phyloP scores from a whole-genome alignment of 1,139 yeast species.

The Candida tropicalis region DNA sequence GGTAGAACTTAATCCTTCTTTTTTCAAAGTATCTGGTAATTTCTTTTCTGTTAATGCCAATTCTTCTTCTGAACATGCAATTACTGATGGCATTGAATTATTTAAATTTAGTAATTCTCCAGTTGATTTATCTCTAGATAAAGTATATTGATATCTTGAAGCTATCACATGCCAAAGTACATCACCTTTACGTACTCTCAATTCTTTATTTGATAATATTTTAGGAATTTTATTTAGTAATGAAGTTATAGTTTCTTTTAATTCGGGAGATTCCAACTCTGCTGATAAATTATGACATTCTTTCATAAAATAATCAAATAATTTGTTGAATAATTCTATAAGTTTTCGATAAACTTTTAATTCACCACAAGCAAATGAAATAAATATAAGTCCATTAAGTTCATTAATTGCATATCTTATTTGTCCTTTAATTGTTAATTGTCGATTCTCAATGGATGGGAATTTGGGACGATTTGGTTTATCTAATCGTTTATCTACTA shows the following conservation, averaged over 20 bases:
- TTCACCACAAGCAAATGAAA: slow-evolving; percentile 72
- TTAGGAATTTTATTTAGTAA: slow-evolving; percentile 69
- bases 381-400: slow-evolving; percentile 65
- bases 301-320: slow-evolving; percentile 66
- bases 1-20: slow-evolving; percentile 45
- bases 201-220: slow-evolving; percentile 52
- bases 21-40: slow-evolving; percentile 53
- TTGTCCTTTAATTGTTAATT: slow-evolving; percentile 51
- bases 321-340: slow-evolving; percentile 52
- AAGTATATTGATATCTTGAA: slow-evolving; percentile 73
- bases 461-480: slow-evolving; percentile 57
- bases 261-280: slow-evolving; percentile 52
- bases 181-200: slow-evolving; percentile 36
- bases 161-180: slow-evolving; percentile 57
- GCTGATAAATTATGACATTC: slow-evolving; percentile 62
- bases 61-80: slow-evolving; percentile 70
- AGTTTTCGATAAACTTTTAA: slow-evolving; percentile 60
- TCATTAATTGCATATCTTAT: slow-evolving; percentile 58
- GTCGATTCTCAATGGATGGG: slow-evolving; percentile 20
- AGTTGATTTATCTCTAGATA: slow-evolving; percentile 60
- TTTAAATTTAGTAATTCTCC: slow-evolving; percentile 62
- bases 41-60: slow-evolving; percentile 77
- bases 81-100: slow-evolving; percentile 51
- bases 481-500: slow-evolving; percentile 15
- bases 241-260: slow-evolving; percentile 61